Evolutionary conservation across 2,329 filamentous ascomycete species (phyloP).

Genomic region (Talaromyces pinophilus): DNA sequence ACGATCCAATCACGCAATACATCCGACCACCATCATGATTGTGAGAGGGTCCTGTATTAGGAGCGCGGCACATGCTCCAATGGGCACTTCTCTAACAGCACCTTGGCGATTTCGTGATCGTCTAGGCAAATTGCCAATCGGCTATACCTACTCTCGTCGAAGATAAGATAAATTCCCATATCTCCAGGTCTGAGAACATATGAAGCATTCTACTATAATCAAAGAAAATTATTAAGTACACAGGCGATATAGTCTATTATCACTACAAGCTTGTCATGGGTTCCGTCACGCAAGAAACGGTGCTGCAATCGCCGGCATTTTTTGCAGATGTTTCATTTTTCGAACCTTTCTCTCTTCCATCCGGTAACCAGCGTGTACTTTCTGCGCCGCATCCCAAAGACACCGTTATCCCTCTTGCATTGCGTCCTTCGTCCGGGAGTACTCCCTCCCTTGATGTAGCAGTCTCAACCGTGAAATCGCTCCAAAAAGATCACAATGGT

Average conservation of each 20-base stretch:
- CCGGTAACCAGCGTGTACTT: conserved; percentile 46
- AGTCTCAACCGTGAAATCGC: conserved; percentile 25
- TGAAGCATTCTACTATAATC: neutral
- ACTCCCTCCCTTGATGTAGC: conserved; percentile 36
- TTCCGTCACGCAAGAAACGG: neutral
- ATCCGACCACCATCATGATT: neutral
- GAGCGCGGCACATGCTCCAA: neutral
- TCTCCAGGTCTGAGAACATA: neutral
- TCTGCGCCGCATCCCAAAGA: conserved; percentile 42
- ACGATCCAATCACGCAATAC: neutral
- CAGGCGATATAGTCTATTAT: neutral
- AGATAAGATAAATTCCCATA: neutral
- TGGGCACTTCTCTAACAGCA: neutral
- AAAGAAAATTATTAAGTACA: neutral
- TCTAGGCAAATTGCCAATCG: neutral
- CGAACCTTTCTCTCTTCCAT: conserved; percentile 44
- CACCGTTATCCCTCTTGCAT: conserved; percentile 45
- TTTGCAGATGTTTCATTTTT: conserved; percentile 29
- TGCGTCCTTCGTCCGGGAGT: conserved; percentile 35
- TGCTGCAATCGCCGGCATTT: neutral
- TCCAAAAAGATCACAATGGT: neutral
- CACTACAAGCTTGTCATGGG: neutral
- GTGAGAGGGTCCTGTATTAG: neutral
- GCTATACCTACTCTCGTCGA: neutral
- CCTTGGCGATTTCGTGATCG: conserved; percentile 1